These are phyloP conservation scores for Ceratocystis albifundus DNA, from an alignment of 2,329 filamentous ascomycete species.

Conservation along the genomic window DNA sequence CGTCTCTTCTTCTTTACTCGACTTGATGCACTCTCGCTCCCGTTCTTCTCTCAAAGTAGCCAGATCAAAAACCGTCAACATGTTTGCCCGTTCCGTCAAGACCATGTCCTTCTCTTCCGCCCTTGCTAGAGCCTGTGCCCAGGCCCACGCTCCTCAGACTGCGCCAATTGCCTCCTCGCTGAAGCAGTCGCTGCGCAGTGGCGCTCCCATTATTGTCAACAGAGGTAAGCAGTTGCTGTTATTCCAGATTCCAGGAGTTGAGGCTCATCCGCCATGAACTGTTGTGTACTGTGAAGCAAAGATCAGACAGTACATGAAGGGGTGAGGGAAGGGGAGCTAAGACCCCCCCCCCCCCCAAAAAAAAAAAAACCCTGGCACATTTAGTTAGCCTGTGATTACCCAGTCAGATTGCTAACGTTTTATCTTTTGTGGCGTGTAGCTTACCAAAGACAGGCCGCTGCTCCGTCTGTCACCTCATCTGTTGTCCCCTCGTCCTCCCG, in stretches of 20 bases:
- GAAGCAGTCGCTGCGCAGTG: conserved; percentile 3
- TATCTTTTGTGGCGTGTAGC: neutral
- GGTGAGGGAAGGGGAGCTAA: neutral
- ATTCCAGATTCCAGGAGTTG: neutral
- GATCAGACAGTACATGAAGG: neutral
- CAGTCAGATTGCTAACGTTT: neutral
- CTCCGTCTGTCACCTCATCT: conserved; percentile 2
- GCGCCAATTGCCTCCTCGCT: conserved; percentile 10
- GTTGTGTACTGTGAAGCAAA: neutral
- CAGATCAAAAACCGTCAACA: conserved; percentile 10
- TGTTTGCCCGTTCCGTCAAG: conserved; percentile 22
- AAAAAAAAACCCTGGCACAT: neutral
- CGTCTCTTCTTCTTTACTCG: neutral
- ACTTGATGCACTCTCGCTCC: conserved; percentile 6
- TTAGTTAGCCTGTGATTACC: neutral
- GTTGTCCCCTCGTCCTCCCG: conserved; percentile 6
- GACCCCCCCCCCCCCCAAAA: too few species aligned
- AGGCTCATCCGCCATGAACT: neutral
- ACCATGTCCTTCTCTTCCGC: conserved; percentile 12
- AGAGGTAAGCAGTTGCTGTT: neutral
- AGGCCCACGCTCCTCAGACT: conserved; percentile 1
- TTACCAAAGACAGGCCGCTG: conserved; percentile 12
- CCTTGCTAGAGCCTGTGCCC: conserved; percentile 3
- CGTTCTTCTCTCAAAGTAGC: conserved; percentile 7
- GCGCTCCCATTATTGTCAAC: conserved; percentile 3